phyloP scores from a whole-genome alignment of 352 stramenopile species.

The Phytophthora multivora region DNA sequence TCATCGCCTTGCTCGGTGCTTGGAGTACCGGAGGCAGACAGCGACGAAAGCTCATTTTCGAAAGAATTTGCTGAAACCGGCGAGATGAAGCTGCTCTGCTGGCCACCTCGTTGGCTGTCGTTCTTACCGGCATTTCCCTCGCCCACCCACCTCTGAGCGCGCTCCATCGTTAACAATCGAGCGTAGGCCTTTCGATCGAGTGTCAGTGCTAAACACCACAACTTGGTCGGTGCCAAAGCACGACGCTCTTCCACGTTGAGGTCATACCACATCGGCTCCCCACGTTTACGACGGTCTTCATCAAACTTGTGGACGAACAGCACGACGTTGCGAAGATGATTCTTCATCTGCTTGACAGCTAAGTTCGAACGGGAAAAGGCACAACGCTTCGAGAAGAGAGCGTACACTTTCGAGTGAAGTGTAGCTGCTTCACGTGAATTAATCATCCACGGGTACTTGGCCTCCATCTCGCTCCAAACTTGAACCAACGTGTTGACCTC shows the following conservation, averaged over 20 bases:
- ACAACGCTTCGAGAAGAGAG: conserved; percentile 11
- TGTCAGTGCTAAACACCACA: not conserved
- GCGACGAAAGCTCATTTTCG: not conserved
- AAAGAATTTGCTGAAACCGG: not conserved
- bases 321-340: conserved; percentile 12
- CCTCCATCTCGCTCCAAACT: conserved; percentile 27
- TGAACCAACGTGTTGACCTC: conserved; percentile 23
- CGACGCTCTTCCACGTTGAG: conserved; percentile 9
- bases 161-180: conserved; percentile 23
- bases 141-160: conserved; percentile 16
- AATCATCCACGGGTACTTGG: conserved; percentile 13
- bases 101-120: not conserved
- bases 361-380: conserved; percentile 9
- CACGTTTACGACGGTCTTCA: conserved; percentile 10
- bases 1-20: conserved; percentile 3
- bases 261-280: conserved; percentile 24
- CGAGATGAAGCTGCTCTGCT: not conserved
- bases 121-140: not conserved
- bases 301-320: conserved; percentile 27
- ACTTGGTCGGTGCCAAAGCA: not conserved
- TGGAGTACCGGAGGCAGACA: conserved; percentile 2
- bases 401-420: conserved; percentile 19
- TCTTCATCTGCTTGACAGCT: conserved; percentile 11
- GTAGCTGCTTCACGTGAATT: conserved; percentile 1
- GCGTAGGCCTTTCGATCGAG: conserved; percentile 15